These are phyloP conservation scores for Eustoma russellianum DNA, from an alignment of 257 asterid genomes.

Conservation along the genomic window DNA sequence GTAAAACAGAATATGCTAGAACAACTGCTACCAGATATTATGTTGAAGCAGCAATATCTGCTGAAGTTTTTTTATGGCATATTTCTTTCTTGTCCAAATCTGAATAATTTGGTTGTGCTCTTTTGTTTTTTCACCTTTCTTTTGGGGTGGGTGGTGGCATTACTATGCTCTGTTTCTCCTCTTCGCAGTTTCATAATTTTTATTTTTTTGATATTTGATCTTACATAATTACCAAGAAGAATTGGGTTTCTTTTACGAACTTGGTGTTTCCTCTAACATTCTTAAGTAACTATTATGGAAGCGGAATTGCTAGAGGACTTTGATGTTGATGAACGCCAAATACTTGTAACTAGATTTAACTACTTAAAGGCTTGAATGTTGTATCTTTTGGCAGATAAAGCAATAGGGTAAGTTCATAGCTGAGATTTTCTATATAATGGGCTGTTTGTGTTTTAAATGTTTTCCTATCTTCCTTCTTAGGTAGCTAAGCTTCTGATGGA, in stretches of 20 bases:
- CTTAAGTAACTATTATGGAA: neutral
- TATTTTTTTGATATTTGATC: no score
- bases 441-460: slow-evolving; percentile 5
- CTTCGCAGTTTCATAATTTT: no score
- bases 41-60: neutral
- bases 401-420: no score
- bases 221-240: no score
- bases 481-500: slow-evolving; percentile 77
- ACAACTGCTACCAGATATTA: neutral
- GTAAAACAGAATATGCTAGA: neutral
- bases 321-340: no score
- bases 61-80: neutral
- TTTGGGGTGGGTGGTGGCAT: neutral
- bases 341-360: no score
- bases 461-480: slow-evolving; percentile 30
- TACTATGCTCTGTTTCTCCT: neutral
- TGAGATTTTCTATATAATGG: neutral
- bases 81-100: neutral
- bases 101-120: neutral
- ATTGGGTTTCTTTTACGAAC: no score
- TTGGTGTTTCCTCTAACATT: neutral
- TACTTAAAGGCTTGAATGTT: no score
- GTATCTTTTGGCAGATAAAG: no score
- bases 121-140: neutral
- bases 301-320: neutral